Percentiles rank a stretch among this genome's conserved stretches.
Conservation (phyloP, 1,139 yeast species). For the Hemisphaericaspora xylofermentans region DNA sequence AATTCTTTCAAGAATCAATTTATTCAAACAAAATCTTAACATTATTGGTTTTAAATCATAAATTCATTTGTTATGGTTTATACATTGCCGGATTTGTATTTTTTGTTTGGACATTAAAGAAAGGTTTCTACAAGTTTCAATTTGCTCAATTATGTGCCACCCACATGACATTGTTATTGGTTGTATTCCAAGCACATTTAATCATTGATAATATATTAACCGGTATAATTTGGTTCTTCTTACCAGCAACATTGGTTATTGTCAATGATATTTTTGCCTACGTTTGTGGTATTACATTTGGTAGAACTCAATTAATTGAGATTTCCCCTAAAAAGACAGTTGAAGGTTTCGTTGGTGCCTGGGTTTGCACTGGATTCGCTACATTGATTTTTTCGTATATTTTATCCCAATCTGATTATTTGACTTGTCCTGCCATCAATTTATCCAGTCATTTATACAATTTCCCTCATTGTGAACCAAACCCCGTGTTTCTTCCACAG, state of each 20-base stretch:
- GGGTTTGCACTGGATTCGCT: slow-evolving; percentile 86
- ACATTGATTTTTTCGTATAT: slow-evolving; percentile 66
- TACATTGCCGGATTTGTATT: slow-evolving; percentile 87
- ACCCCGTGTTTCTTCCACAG: slow-evolving; percentile 84
- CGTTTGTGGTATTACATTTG: slow-evolving; percentile 95
- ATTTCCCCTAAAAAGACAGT: slow-evolving; percentile 96
- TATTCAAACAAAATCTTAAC: slow-evolving; percentile 44
- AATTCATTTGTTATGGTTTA: slow-evolving; percentile 77
- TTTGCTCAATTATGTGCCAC: slow-evolving; percentile 92
- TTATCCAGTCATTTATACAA: slow-evolving; percentile 55
- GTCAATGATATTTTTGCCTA: slow-evolving; percentile 96
- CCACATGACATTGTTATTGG: slow-evolving; percentile 88
- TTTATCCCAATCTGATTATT: slow-evolving; percentile 64
- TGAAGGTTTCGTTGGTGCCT: slow-evolving; percentile 97
- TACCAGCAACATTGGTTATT: slow-evolving; percentile 89
- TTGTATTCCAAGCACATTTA: slow-evolving; percentile 92
- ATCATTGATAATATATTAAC: slow-evolving; percentile 85
- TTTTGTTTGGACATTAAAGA: slow-evolving; percentile 86
- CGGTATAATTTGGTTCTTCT: slow-evolving; percentile 91
- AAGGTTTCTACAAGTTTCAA: slow-evolving; percentile 87
- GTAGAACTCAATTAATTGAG: slow-evolving; percentile 86
- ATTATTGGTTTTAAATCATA: slow-evolving; percentile 63
- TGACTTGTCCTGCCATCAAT: slow-evolving; percentile 82
- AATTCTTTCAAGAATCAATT: slow-evolving; percentile 49
- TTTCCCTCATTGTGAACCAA: slow-evolving; percentile 67